Conservation (phyloP, 1,139 yeast species). For the Arxiozyma bovina region DNA sequence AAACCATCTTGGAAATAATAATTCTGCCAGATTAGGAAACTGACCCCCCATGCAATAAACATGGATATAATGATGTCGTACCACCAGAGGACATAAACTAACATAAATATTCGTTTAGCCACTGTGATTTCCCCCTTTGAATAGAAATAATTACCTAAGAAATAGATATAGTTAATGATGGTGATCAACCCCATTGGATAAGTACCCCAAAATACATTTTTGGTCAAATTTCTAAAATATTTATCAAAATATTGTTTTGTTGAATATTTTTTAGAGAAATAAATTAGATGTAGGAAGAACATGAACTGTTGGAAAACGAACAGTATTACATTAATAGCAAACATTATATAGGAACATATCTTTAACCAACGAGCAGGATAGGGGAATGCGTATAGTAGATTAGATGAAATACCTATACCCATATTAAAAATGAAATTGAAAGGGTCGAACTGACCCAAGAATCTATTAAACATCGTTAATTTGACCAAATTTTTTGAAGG, state of each 20-base stretch:
- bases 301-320: slow-evolving; percentile 37
- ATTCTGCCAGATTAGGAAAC: slow-evolving; percentile 38
- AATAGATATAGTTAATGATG: slow-evolving; percentile 45
- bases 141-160: slow-evolving; percentile 25
- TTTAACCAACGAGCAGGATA: slow-evolving; percentile 54
- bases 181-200: slow-evolving; percentile 71
- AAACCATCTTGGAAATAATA: slow-evolving; percentile 14
- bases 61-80: slow-evolving; percentile 45
- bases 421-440: slow-evolving; percentile 65
- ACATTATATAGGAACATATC: slow-evolving; percentile 49
- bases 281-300: slow-evolving; percentile 14
- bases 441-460: slow-evolving; percentile 37
- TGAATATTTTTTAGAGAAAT: slow-evolving; percentile 9
- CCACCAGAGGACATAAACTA: slow-evolving; percentile 63
- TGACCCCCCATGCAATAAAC: slow-evolving; percentile 47
- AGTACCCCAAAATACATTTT: slow-evolving; percentile 63
- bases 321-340: slow-evolving; percentile 44
- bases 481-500: neutral
- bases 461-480: slow-evolving; percentile 1
- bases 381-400: slow-evolving; percentile 55
- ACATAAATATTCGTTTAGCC: slow-evolving; percentile 14
- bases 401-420: slow-evolving; percentile 73
- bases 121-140: neutral
- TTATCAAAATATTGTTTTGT: slow-evolving; percentile 13
- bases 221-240: slow-evolving; percentile 33